phyloP scores from a whole-genome alignment of 2,329 filamentous ascomycete genomes.

The Penicillium sp. region DNA sequence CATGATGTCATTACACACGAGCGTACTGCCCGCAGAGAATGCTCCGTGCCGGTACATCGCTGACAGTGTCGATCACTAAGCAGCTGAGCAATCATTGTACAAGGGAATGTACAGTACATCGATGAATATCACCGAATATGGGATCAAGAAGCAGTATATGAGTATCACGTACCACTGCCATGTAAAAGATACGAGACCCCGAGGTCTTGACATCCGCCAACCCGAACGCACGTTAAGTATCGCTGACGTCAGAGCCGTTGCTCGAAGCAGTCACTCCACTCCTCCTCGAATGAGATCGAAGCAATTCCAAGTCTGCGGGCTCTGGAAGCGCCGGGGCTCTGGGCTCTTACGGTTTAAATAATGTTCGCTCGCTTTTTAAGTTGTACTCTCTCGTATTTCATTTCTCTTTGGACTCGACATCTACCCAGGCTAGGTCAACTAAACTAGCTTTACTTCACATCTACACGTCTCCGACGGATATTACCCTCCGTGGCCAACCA shows the following conservation, averaged over 20 bases:
- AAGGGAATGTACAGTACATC: not conserved
- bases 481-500: too few species aligned
- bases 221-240: not conserved
- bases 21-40: not conserved
- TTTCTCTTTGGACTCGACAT: not conserved
- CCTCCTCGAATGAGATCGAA: not conserved
- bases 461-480: not conserved
- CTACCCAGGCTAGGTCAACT: not conserved
- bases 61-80: not conserved
- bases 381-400: not conserved
- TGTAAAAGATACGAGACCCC: not conserved
- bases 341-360: not conserved
- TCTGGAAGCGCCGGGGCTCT: too few species aligned
- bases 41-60: not conserved
- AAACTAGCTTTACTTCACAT: not conserved
- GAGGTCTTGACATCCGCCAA: not conserved
- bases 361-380: not conserved
- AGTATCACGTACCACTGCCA: not conserved
- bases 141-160: too few species aligned
- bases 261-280: not conserved
- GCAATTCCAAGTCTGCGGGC: not conserved
- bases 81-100: not conserved
- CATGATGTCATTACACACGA: conserved; percentile 11
- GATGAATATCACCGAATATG: too few species aligned
- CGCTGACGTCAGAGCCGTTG: not conserved